A percentile compares a stretch with the other conserved stretches of the same genome.
phyloP scores from a whole-genome alignment of 176 grass and related monocot species.

The Musa troglodytarum region DNA sequence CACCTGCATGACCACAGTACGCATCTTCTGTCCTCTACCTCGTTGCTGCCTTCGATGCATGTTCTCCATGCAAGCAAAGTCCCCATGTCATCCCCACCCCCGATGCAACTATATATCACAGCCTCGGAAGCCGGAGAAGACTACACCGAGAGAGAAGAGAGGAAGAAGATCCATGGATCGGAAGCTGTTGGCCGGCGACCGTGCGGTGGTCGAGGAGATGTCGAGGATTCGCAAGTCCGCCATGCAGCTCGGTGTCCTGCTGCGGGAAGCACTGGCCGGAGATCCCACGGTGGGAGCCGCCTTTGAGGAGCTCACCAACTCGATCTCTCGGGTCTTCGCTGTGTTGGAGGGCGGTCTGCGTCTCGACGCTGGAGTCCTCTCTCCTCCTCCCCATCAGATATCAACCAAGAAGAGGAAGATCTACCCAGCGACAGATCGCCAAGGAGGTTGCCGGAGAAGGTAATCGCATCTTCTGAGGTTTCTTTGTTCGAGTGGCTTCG shows the following conservation, averaged over 20 bases:
- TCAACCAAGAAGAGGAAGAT: slow-evolving; percentile 51
- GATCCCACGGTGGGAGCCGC: not conserved
- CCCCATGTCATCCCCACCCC: no score
- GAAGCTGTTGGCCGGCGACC: no score
- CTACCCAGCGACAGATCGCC: slow-evolving; percentile 6
- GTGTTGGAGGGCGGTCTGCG: not conserved
- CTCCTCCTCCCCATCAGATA: slow-evolving; percentile 26
- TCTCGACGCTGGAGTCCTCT: not conserved
- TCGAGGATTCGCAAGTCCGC: not conserved
- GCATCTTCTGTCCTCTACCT: no score
- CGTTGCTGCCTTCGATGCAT: no score
- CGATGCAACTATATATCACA: no score
- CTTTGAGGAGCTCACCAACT: not conserved
- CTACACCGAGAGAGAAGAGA: no score
- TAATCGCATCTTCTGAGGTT: slow-evolving; percentile 5
- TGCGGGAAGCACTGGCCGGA: not conserved
- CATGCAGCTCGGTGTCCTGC: not conserved
- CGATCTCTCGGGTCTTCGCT: not conserved
- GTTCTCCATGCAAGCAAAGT: no score
- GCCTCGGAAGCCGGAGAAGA: no score
- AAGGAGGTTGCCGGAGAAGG: slow-evolving; percentile 34
- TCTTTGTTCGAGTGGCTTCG: no score
- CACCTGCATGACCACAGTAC: no score
- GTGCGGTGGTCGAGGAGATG: not conserved
- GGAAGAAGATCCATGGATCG: no score